Conservation (phyloP, 73 alveolate species). For the Symbiodinium pilosum region DNA sequence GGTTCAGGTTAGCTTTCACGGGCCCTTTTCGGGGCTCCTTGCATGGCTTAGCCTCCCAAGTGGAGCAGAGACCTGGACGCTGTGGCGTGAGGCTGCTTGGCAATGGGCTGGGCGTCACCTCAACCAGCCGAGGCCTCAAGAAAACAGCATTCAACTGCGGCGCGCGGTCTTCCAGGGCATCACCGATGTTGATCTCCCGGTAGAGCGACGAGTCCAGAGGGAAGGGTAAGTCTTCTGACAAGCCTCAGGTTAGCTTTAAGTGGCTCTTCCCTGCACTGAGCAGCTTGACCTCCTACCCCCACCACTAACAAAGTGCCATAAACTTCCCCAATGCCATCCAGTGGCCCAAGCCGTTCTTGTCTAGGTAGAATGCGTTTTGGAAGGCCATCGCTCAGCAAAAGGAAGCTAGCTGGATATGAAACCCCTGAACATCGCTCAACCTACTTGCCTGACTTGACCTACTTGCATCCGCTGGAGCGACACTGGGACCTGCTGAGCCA, state of each 20-base stretch:
- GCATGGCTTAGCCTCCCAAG: neutral
- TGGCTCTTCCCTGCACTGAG: too few relatives aligned
- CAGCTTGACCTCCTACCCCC: neutral
- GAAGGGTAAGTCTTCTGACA: slow-evolving; percentile 3
- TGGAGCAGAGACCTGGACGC: neutral
- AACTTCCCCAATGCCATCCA: neutral
- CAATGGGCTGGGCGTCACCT: neutral
- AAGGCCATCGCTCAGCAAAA: slow-evolving; percentile 17
- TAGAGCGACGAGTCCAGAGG: neutral
- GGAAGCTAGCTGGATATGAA: neutral
- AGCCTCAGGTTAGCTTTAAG: too few relatives aligned
- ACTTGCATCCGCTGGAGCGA: too few relatives aligned
- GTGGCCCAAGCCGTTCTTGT: slow-evolving; percentile 14
- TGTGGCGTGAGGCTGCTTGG: neutral
- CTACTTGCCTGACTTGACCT: too few relatives aligned
- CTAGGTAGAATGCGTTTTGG: neutral
- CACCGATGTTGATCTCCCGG: neutral
- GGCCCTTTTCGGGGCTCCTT: neutral
- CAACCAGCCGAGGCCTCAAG: slow-evolving; percentile 16
- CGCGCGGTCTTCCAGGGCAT: slow-evolving; percentile 6
- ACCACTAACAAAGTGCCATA: neutral
- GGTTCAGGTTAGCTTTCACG: neutral
- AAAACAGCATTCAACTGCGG: slow-evolving; percentile 13
- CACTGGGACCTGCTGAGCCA: too few relatives aligned
- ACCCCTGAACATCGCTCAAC: neutral